Evolutionary conservation across 164 flowering plant genomes (phyloP), one percentile per base, ranked within the genome.

Genomic region (Nelumbo lutea): DNA sequence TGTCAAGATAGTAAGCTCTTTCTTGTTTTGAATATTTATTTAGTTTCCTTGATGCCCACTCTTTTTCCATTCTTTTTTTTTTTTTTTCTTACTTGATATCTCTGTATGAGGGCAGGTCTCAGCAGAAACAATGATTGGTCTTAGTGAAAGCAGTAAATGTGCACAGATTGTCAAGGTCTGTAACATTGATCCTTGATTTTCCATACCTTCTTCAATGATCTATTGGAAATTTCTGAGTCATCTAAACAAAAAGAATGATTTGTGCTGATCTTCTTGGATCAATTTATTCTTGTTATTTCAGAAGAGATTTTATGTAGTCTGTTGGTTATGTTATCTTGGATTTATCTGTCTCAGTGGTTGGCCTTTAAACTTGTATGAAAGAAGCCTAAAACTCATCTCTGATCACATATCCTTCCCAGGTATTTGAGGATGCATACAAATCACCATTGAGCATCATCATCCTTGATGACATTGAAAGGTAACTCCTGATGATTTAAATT

Each of bases 161-260:
- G 92, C 98, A 41, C 90, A 85, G 13, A 94, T 90, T 69, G 88
- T 88, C 60, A 94, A 90, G 97, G 94, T 88, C 55, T 72, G 79
- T 61, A 63, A 15, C 15, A 39, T 38, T 38, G 52, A 56, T 13
- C 58, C 40, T 62, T 10, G 50, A 42, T 44, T 2, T 48, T 42
- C 58, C 39, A 48, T 15, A 15, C 39, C 40, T 13, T 52, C 9
- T 6, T 68, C 40, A 46, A 38, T 48, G 48, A 45, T 14, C n/a
- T 38, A 53, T 2, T 2, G 58, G 53, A 57, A 65, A 4, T 39
- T 41, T 8, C 9, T 38, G 51, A 14, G 51, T 65, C 9, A 41
- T n/a, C 1, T 10, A 38, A 27, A n/a, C 38, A 43, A 6, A 62
- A 63, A 46, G 8, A 45, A 45, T 38, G 9, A 38, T 57, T 67